Evolutionary conservation across 208 protist genomes (phyloP).

Genomic region (Leptomonas pyrrhocoris): DNA sequence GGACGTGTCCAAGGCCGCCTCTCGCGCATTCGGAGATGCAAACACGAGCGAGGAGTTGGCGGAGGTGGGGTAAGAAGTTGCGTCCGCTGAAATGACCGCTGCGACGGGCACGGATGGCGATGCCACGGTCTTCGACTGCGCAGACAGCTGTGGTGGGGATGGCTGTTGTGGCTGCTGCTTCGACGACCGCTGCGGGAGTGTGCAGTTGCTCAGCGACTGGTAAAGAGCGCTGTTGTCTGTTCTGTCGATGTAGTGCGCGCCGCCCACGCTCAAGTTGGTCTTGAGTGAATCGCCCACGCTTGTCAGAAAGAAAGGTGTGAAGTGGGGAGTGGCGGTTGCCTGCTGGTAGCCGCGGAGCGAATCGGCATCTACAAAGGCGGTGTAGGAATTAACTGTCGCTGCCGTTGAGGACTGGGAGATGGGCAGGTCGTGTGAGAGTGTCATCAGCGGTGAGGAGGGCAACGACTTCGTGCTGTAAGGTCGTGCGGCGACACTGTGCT

Average conservation of each 20-base stretch:
- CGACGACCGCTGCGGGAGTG: background rate
- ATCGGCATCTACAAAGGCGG: background rate
- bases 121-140: background rate
- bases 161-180: constrained; percentile 15
- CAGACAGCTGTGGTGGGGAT: background rate
- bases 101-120: background rate
- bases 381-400: background rate
- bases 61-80: background rate
- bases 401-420: background rate
- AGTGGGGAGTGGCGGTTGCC: background rate
- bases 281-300: background rate
- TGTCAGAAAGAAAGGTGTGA: constrained; percentile 8
- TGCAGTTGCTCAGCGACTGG: background rate
- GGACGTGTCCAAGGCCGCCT: background rate
- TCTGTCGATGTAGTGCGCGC: background rate
- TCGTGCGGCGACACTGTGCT: background rate
- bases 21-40: background rate
- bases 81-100: background rate
- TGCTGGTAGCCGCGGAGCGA: background rate
- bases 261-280: background rate
- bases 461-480: background rate
- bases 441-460: background rate
- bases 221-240: background rate
- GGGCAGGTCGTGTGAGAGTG: background rate
- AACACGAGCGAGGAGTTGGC: background rate